Conservation (phyloP, 2,329 filamentous ascomycete genomes). For the Colletotrichum cereale region DNA sequence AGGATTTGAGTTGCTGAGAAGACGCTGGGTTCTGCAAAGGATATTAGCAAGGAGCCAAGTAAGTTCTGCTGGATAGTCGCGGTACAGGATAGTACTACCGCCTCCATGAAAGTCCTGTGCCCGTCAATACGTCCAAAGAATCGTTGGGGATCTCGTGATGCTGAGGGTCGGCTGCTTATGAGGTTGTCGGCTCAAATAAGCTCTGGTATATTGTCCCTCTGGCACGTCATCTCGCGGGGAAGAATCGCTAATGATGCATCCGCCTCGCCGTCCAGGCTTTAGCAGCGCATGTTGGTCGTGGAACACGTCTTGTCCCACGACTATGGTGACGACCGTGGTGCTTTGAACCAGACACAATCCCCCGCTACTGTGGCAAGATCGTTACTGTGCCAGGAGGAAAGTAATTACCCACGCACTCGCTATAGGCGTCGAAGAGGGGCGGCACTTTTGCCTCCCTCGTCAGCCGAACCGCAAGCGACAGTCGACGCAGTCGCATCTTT, state of each 20-base stretch:
- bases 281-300: too few species aligned
- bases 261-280: neutral
- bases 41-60: too few species aligned
- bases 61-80: neutral
- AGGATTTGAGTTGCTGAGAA: neutral
- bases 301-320: neutral
- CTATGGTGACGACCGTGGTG: neutral
- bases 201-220: neutral
- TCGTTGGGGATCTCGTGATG: too few species aligned
- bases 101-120: too few species aligned
- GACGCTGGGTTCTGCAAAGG: too few species aligned
- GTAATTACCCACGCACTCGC: neutral
- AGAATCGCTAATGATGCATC: neutral
- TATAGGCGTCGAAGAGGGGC: neutral
- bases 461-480: neutral
- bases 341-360: neutral
- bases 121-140: neutral
- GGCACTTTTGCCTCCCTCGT: neutral
- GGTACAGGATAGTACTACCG: too few species aligned
- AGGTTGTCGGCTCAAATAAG: neutral
- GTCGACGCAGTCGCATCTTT: neutral
- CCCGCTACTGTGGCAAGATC: neutral
- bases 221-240: neutral
- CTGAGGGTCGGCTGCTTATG: neutral
- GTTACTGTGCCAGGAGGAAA: too few species aligned